A percentile compares a stretch with the other conserved stretches of the same genome.
Conservation (phyloP, 2,329 filamentous ascomycete genomes). For the Akanthomyces muscarius region DNA sequence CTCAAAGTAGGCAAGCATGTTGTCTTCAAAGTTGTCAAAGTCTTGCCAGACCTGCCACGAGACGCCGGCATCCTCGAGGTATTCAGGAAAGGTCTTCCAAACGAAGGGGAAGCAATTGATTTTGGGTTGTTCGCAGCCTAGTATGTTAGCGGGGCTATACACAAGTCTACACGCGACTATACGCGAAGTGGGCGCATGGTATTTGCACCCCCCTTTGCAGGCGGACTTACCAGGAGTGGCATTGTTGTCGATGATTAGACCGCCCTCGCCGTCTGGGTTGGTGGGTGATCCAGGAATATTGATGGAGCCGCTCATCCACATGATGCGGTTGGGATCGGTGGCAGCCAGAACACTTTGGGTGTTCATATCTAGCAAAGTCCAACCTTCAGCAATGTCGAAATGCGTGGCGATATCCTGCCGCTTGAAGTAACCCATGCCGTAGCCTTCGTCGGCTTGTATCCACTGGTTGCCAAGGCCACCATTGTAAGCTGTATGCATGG, state of each 20-base stretch:
- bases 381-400: conserved; percentile 51
- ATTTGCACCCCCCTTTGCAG: not conserved
- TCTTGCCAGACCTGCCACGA: conserved; percentile 50
- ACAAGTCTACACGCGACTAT: not conserved
- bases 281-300: conserved; percentile 42
- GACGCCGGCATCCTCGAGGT: conserved; percentile 43
- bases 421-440: conserved; percentile 45
- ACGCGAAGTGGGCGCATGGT: not conserved
- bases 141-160: not conserved
- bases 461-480: conserved; percentile 47
- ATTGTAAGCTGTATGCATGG: conserved; percentile 49
- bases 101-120: conserved; percentile 49
- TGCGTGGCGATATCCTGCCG: conserved; percentile 49
- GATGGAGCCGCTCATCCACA: conserved; percentile 38
- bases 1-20: conserved; percentile 48
- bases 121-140: conserved; percentile 35
- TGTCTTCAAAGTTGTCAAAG: conserved; percentile 49
- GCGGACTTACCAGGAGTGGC: conserved; percentile 18
- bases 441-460: conserved; percentile 27
- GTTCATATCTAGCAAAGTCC: conserved; percentile 33
- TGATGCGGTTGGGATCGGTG: conserved; percentile 46
- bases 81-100: conserved; percentile 48
- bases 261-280: conserved; percentile 35
- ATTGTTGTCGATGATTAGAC: conserved; percentile 46
- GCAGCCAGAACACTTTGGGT: conserved; percentile 17